Base-by-base conservation (phyloP, 2,329 filamentous ascomycete genomes). In the Trichothecium roseum region DNA sequence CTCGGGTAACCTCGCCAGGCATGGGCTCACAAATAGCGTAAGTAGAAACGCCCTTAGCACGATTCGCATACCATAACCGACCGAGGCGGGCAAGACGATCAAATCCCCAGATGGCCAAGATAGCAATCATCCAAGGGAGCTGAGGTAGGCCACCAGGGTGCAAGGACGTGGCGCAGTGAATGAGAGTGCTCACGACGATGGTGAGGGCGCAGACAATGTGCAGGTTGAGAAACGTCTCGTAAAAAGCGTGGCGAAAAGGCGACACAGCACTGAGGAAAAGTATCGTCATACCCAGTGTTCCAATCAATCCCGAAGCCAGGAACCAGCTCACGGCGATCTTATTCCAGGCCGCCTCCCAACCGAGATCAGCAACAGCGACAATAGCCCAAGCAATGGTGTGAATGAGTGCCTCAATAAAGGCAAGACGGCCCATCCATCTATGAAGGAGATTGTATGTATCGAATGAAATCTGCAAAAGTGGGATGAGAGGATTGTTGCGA, bases 401-500 rank as follows among this genome's bases (percentile, higher is more conserved):
- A 4, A 79, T 64, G 35, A 86, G 49, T 20, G 70, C 61, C 54
- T 89, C 78, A 3, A 79, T 43, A 20, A 85, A 74, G 34, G 83
- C 73, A 31, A 89, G 75, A 24, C 84, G 74, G 28, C 84, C 85
- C 43, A 85, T 72, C 84, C 84, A 91, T 44, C 84, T 59, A 41
- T 66, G 62, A n/a, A 66, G 49, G 8, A 66, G 77, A 55, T 96
- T 96, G 69, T 93, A 96, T 1, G 88, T 94, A 57, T 96, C 91
- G 62, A 95, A 98, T 56, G 84, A 89, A 55, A 96, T 81, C 48
- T 81, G 76, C 38, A 96, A 70, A 24, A 93, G 57, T 4, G 68
- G 58, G 51, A 96, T 95, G 33, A 95, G 67, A 8, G 86, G 85
- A 62, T 96, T 98, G 66, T 96, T 96, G 53, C 91, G 82, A 26